Evolutionary conservation across 805 yeast genomes (phyloP).

Genomic region (Clavispora carvajalis): DNA sequence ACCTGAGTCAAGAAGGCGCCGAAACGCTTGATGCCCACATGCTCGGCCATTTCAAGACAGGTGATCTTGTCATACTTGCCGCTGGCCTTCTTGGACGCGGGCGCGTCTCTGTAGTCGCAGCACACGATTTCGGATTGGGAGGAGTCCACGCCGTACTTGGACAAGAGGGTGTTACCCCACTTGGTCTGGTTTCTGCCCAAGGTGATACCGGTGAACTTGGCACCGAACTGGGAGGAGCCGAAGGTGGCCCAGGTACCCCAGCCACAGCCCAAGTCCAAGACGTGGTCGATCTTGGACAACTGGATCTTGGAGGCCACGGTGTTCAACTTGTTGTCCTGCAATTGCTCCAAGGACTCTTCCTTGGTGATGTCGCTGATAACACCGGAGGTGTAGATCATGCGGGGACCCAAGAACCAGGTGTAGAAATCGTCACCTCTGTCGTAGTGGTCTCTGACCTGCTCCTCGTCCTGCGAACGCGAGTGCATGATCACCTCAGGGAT

Average conservation of each 20-base stretch:
- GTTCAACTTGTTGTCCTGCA: slow-evolving; percentile 88
- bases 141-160: slow-evolving; percentile 59
- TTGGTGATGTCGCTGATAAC: slow-evolving; percentile 62
- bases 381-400: slow-evolving; percentile 93
- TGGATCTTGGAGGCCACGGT: slow-evolving; percentile 83
- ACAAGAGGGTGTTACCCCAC: slow-evolving; percentile 74
- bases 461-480: slow-evolving; percentile 91
- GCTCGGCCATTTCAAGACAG: slow-evolving; percentile 94
- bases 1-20: slow-evolving; percentile 72
- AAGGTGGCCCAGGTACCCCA: slow-evolving; percentile 92
- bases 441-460: slow-evolving; percentile 91
- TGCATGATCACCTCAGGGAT: slow-evolving; percentile 91
- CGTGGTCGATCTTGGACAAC: slow-evolving; percentile 62
- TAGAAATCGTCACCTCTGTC: slow-evolving; percentile 96
- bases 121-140: slow-evolving; percentile 76
- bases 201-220: slow-evolving; percentile 83
- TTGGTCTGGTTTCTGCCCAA: slow-evolving; percentile 86
- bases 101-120: slow-evolving; percentile 87
- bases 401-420: slow-evolving; percentile 89
- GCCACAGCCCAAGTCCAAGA: slow-evolving; percentile 89
- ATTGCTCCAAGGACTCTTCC: slow-evolving; percentile 69
- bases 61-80: slow-evolving; percentile 77
- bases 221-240: slow-evolving; percentile 79
- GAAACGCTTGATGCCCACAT: slow-evolving; percentile 87
- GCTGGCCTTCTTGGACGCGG: slow-evolving; percentile 46